A percentile compares a stretch with the other conserved stretches of the same genome.
Evolutionary conservation across 2,329 filamentous ascomycete genomes (phyloP).

Genomic region (Phaeomoniella chlamydospora): DNA sequence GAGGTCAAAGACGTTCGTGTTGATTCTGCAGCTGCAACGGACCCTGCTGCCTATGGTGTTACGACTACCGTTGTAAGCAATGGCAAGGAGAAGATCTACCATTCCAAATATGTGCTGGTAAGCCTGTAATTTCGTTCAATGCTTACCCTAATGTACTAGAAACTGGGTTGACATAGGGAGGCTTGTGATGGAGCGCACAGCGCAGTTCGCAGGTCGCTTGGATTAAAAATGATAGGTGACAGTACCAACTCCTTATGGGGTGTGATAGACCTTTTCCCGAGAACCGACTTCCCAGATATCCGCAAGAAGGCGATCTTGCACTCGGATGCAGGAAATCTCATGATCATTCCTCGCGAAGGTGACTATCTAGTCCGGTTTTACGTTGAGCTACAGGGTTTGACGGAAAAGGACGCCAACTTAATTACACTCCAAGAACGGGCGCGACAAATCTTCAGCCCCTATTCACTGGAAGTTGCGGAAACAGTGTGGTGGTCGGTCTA

Average conservation of each 20-base stretch:
- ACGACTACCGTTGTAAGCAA: slow-evolving; percentile 27
- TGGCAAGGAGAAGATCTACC: slow-evolving; percentile 23
- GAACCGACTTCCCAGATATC: slow-evolving; percentile 35
- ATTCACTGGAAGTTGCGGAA: slow-evolving; percentile 36
- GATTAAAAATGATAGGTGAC: slow-evolving; percentile 44
- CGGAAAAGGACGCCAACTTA: slow-evolving; percentile 36
- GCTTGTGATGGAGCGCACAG: slow-evolving; percentile 35
- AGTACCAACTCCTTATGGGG: slow-evolving; percentile 39
- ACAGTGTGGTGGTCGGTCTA: slow-evolving; percentile 59
- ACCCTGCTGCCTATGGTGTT: slow-evolving; percentile 28
- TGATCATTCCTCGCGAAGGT: slow-evolving; percentile 40
- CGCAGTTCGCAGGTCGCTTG: slow-evolving; percentile 21
- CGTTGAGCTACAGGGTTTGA: slow-evolving; percentile 41
- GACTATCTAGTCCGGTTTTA: slow-evolving; percentile 47
- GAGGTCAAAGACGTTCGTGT: slow-evolving; percentile 37
- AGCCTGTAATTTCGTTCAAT: slow-evolving; percentile 11
- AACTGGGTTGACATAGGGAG: slow-evolving; percentile 8
- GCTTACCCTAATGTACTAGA: background rate
- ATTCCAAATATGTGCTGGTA: slow-evolving; percentile 38
- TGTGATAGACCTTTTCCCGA: slow-evolving; percentile 36
- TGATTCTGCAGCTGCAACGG: slow-evolving; percentile 22
- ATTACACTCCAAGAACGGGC: slow-evolving; percentile 39
- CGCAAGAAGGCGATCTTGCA: slow-evolving; percentile 34
- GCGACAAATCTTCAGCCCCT: slow-evolving; percentile 38
- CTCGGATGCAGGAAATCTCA: slow-evolving; percentile 27